These are phyloP conservation scores for Panicum hallii DNA, from an alignment of 202 grass and related monocot genomes.

Conservation along the genomic window DNA sequence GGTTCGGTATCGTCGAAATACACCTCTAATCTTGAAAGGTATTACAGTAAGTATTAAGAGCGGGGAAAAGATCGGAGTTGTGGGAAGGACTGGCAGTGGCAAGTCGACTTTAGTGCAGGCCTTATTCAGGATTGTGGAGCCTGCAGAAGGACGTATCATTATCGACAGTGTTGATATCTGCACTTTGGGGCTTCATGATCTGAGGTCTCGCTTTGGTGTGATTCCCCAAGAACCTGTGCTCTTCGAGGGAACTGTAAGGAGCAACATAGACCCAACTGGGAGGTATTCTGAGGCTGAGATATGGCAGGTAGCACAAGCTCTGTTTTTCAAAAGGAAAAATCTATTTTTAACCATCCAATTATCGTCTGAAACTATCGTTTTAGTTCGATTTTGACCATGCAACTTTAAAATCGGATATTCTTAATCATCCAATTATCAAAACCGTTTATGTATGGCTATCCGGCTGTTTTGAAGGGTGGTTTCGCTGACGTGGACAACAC, in stretches of 20 bases:
- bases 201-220: constrained; percentile 64
- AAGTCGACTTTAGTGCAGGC: constrained; percentile 71
- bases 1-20: constrained; percentile 57
- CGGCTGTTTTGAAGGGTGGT: too few relatives aligned
- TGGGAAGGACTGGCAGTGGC: constrained; percentile 75
- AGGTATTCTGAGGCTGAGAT: constrained; percentile 58
- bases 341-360: too few relatives aligned
- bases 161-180: constrained; percentile 62
- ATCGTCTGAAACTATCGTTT: too few relatives aligned
- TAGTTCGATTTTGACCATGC: too few relatives aligned
- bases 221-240: constrained; percentile 70
- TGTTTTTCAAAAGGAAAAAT: not conserved
- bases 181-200: constrained; percentile 66
- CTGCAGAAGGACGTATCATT: constrained; percentile 54
- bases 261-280: constrained; percentile 62
- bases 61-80: constrained; percentile 71
- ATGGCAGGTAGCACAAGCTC: constrained; percentile 48
- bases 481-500: too few relatives aligned
- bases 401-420: too few relatives aligned
- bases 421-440: too few relatives aligned
- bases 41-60: constrained; percentile 58
- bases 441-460: too few relatives aligned
- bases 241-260: constrained; percentile 70
- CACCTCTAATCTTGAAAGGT: constrained; percentile 62
- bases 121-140: constrained; percentile 71